Base-by-base conservation (phyloP, 495 filamentous ascomycete genomes). In the Aspergillus homomorphus region DNA sequence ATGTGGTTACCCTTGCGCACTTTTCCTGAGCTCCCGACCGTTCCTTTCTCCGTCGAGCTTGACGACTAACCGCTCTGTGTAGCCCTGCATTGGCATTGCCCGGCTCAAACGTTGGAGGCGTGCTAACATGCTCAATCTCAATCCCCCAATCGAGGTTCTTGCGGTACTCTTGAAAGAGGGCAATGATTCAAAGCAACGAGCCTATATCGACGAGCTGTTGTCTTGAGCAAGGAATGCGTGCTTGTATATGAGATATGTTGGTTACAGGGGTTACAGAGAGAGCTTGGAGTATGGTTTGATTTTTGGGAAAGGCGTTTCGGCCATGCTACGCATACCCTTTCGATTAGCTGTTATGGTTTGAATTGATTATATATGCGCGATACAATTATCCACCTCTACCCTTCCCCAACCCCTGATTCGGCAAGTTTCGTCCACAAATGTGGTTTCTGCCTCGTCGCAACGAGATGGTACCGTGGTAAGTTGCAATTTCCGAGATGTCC, bases 101-200 rank as follows among this genome's bases (percentile, higher is more conserved):
- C 82, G 95, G 9, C 64, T 88, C 51, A 89, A 89, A 72, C 88
- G 95, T 0, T 99, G 95, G 95, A 84, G 88, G 64, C 82, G 95
- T 10, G 95, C 95, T 2, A 75, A 96, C 45, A 75, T 73, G 46
- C 72, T 99, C 46, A 87, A 87, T 1, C 73, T 99, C 50, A 81
- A 89, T 41, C 95, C 95, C 0, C 94, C 95, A 0, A 79, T 96
- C 30, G 92, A 97, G 70, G 91, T 98, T n/a, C 77, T 97, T 3
- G 88, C 91, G 0, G 89, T 96, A 21, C 67, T 97, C 41, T 63
- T 96, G 54, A 87, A 83, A 66, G 84, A 93, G 61, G 73, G 82
- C 7, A 77, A 76, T 38, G 78, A 80, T 8, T 66, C 67, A 16
- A 75, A 63, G 10, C 68, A 96, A 70, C 74, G 76, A 59, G 88